Evolutionary conservation across 257 asterid species (phyloP).

Genomic region (Avicennia marina): DNA sequence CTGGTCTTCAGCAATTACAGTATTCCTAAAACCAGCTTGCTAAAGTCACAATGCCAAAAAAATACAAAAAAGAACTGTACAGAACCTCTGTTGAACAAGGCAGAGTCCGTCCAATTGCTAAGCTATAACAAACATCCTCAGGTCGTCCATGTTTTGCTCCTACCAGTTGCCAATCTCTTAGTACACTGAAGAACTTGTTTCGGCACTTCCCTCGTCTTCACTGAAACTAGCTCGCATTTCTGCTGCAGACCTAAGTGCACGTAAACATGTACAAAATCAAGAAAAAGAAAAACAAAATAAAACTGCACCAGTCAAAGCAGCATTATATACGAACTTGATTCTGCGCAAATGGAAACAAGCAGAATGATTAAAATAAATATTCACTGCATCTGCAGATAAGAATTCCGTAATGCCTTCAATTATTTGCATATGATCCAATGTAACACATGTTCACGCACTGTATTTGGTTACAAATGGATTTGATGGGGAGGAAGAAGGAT

Average conservation of each 20-base stretch:
- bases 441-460: too few relatives aligned
- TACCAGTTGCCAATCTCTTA: slow-evolving; percentile 14
- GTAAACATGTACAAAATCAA: neutral
- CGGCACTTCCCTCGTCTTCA: slow-evolving; percentile 50
- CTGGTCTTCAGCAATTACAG: neutral
- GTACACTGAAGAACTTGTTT: slow-evolving; percentile 47
- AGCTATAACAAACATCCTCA: neutral
- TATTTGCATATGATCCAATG: too few relatives aligned
- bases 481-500: too few relatives aligned
- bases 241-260: slow-evolving; percentile 36
- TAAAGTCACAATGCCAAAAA: neutral
- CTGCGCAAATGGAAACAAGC: too few relatives aligned
- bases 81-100: slow-evolving; percentile 1
- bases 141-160: neutral
- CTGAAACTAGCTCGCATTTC: slow-evolving; percentile 45
- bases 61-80: slow-evolving; percentile 5
- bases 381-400: too few relatives aligned
- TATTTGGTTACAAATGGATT: too few relatives aligned
- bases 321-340: too few relatives aligned
- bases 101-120: neutral
- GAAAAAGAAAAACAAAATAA: neutral
- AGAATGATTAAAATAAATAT: too few relatives aligned
- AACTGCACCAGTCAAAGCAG: too few relatives aligned
- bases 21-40: neutral
- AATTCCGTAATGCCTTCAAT: too few relatives aligned